Evolutionary conservation across 306 rosid genomes (phyloP).

Genomic region (Acacia crassicarpa): DNA sequence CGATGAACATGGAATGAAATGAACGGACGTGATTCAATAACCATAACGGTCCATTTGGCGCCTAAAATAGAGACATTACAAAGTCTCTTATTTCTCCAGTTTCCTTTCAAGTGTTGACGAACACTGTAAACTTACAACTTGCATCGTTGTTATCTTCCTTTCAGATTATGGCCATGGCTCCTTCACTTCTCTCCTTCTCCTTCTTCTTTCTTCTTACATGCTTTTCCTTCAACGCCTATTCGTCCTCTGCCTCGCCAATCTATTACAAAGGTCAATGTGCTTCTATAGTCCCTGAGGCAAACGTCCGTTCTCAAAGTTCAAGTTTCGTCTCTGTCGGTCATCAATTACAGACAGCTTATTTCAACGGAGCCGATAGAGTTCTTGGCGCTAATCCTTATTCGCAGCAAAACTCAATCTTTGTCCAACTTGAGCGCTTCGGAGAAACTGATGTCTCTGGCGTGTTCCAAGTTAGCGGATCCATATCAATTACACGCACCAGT

Average conservation of each 20-base stretch:
- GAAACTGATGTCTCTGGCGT: conserved; percentile 33
- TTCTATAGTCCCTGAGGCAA: conserved; percentile 36
- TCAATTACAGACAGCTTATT: conserved; percentile 33
- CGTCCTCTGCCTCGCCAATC: conserved; percentile 30
- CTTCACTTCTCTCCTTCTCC: conserved; percentile 30
- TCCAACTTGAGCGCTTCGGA: background rate
- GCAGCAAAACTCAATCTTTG: background rate
- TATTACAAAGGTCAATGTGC: conserved; percentile 46
- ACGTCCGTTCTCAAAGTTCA: background rate
- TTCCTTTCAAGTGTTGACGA: background rate
- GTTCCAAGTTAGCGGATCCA: conserved; percentile 36
- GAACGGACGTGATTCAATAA: background rate
- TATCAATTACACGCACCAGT: conserved; percentile 15
- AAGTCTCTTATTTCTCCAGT: background rate
- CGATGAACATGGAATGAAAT: background rate
- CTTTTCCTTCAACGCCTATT: conserved; percentile 21
- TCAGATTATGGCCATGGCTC: conserved; percentile 33
- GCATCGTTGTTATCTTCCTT: background rate
- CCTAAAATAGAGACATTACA: background rate
- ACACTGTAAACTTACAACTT: background rate
- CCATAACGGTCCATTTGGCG: background rate
- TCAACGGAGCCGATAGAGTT: conserved; percentile 30
- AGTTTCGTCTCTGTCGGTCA: conserved; percentile 4
- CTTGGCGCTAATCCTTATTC: background rate
- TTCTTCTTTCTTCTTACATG: conserved; percentile 25